Percentiles rank a stretch among this genome's conserved stretches.
These are phyloP conservation scores for Centrapalus pauciflorus DNA, from an alignment of 129 eudicot genomes.

Conservation along the genomic window DNA sequence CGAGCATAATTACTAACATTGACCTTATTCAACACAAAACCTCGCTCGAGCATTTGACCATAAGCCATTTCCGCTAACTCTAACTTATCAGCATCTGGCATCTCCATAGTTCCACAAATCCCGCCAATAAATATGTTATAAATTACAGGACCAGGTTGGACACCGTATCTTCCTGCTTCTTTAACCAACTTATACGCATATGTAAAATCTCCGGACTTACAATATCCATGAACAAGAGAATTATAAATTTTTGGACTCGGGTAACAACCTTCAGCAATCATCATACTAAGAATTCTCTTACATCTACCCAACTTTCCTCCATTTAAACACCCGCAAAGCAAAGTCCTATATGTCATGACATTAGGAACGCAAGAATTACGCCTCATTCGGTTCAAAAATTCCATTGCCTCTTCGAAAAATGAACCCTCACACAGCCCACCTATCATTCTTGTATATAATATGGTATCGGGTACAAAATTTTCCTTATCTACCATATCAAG, in stretches of 20 bases:
- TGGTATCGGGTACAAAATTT: slow-evolving; percentile 59
- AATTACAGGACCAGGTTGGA: slow-evolving; percentile 61
- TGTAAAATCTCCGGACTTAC: slow-evolving; percentile 56
- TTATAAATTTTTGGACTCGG: slow-evolving; percentile 63
- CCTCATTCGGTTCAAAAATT: slow-evolving; percentile 70
- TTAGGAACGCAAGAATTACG: slow-evolving; percentile 67
- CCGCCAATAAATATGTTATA: slow-evolving; percentile 88
- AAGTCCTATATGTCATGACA: slow-evolving; percentile 58
- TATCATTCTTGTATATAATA: slow-evolving; percentile 72
- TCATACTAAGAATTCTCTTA: slow-evolving; percentile 78
- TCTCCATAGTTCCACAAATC: slow-evolving; percentile 61
- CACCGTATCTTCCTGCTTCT: slow-evolving; percentile 63
- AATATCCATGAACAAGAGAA: slow-evolving; percentile 79
- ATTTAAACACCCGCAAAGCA: slow-evolving; percentile 83
- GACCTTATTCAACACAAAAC: slow-evolving; percentile 61
- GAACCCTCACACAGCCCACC: slow-evolving; percentile 91
- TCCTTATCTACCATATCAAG: slow-evolving; percentile 63
- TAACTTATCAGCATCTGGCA: slow-evolving; percentile 43
- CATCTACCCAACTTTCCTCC: slow-evolving; percentile 77
- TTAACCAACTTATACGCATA: slow-evolving; percentile 83
- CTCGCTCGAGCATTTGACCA: slow-evolving; percentile 62
- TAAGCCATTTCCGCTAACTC: slow-evolving; percentile 77
- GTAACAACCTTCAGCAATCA: slow-evolving; percentile 95
- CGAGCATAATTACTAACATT: slow-evolving; percentile 68
- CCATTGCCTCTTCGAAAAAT: slow-evolving; percentile 93